Percentiles rank a stretch among this genome's conserved stretches.
Evolutionary conservation across 306 rosid genomes (phyloP).

Genomic region (Citrullus amarus): DNA sequence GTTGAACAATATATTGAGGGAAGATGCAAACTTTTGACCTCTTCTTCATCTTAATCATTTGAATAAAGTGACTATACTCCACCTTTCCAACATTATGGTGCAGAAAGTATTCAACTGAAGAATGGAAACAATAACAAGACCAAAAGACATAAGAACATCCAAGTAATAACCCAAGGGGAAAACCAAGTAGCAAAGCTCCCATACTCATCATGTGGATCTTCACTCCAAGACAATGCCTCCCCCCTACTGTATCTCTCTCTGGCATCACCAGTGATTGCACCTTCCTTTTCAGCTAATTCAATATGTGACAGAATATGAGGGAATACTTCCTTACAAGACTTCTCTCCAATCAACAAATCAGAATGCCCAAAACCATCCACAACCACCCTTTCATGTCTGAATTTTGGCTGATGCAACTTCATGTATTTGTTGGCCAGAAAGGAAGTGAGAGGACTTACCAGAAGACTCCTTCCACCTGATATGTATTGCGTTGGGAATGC

Average conservation of each 20-base stretch:
- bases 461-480: slow-evolving; percentile 17
- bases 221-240: slow-evolving; percentile 20
- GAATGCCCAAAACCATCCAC: slow-evolving; percentile 28
- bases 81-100: too few relatives aligned
- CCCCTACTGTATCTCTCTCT: slow-evolving; percentile 5
- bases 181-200: slow-evolving; percentile 16
- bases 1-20: too few relatives aligned
- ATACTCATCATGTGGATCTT: slow-evolving; percentile 11
- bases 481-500: slow-evolving; percentile 18
- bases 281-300: slow-evolving; percentile 1
- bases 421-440: slow-evolving; percentile 26
- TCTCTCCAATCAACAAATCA: slow-evolving; percentile 24
- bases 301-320: slow-evolving; percentile 19
- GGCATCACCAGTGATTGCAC: not conserved
- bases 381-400: slow-evolving; percentile 19
- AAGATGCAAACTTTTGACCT: too few relatives aligned
- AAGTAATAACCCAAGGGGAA: slow-evolving; percentile 13
- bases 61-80: too few relatives aligned
- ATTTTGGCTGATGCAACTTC: slow-evolving; percentile 25
- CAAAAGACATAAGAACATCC: slow-evolving; percentile 1
- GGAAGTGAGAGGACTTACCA: slow-evolving; percentile 19
- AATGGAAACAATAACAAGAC: not conserved
- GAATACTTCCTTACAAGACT: slow-evolving; percentile 18
- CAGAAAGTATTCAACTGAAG: not conserved
- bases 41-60: too few relatives aligned